Evolutionary conservation across 495 filamentous ascomycete genomes (phyloP), one percentile per base, ranked within the genome.

Genomic region (Gamarada debralockiae): DNA sequence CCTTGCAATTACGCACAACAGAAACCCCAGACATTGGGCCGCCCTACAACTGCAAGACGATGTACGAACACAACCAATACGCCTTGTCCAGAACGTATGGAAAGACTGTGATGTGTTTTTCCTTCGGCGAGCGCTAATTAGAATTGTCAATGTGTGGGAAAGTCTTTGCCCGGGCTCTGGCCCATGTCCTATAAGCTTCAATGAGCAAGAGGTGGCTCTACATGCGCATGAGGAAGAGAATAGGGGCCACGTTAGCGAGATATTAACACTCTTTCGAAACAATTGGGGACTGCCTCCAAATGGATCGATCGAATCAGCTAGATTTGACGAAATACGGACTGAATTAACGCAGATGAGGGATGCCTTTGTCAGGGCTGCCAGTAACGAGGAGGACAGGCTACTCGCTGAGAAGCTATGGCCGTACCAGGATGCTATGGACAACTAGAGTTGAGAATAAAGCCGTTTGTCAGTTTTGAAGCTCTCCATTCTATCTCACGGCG

Each of bases 131-230:
- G 51, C 69, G 14, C 59, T 71, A 10, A 59, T 70, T 18, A 20
- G 12, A 6, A 44, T 71, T 2, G 45, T 43, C 0, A 49, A 47
- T 1, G 20, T 61, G 18, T 71, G 67, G 70, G 15, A 59, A n/a
- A 52, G 67, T 13, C 31, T 68, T 48, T 58, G 64, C 31, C 29
- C 60, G n/a, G 39, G 20, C 9, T n/a, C 37, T 25, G 31, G 46
- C 2, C 56, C 61, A 31, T 73, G 68, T 56, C 70, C 65, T 12
- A 65, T 73, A 29, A 31, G 40, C 2, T 70, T 73, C 43, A 67
- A 24, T 3, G 47, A 54, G 14, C 39, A 67, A 39, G 69, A 72
- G 13, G 2, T 68, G 14, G 53, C 59, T 21, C 41, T 62, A 7
- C 64, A 71, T 18, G 39, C 50, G 1, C 50, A 58, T 44, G 69